Conservation (phyloP, 805 yeast species). For the Pichia cabralensis region DNA sequence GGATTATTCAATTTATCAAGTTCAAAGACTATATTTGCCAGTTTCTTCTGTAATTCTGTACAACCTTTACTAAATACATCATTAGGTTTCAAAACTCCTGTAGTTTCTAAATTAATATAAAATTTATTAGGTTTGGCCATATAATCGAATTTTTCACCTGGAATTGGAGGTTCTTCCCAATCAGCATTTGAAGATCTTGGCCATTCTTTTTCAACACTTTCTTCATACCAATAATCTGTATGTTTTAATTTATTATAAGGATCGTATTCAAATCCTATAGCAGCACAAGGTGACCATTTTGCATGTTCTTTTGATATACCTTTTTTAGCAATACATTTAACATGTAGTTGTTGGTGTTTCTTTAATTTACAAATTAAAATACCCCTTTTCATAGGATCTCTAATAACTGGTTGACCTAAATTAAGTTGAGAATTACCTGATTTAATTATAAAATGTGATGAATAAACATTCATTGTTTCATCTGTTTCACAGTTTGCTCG, state of each 20-base stretch:
- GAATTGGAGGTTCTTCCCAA: slow-evolving; percentile 92
- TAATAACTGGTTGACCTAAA: slow-evolving; percentile 79
- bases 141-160: slow-evolving; percentile 79
- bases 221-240: slow-evolving; percentile 95
- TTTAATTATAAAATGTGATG: slow-evolving; percentile 57
- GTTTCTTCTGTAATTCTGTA: slow-evolving; percentile 75
- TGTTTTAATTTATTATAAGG: slow-evolving; percentile 98
- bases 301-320: slow-evolving; percentile 98
- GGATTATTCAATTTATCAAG: slow-evolving; percentile 35
- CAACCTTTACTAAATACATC: slow-evolving; percentile 84
- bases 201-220: slow-evolving; percentile 84
- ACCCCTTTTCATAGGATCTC: slow-evolving; percentile 70
- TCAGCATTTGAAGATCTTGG: slow-evolving; percentile 81
- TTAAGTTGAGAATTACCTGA: slow-evolving; percentile 23
- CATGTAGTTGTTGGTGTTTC: slow-evolving; percentile 81
- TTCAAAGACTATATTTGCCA: slow-evolving; percentile 78
- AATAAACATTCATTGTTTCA: slow-evolving; percentile 80
- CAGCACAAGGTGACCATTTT: slow-evolving; percentile 96
- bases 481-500: slow-evolving; percentile 84
- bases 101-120: slow-evolving; percentile 86
- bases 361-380: slow-evolving; percentile 86
- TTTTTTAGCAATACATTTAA: slow-evolving; percentile 92
- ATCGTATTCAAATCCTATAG: slow-evolving; percentile 93
- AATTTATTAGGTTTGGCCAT: slow-evolving; percentile 71
- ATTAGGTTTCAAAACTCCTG: slow-evolving; percentile 81